Percentiles rank a stretch among this genome's conserved stretches.
phyloP scores from a whole-genome alignment of 2,329 filamentous ascomycete genomes.

The Cercospora sojina region DNA sequence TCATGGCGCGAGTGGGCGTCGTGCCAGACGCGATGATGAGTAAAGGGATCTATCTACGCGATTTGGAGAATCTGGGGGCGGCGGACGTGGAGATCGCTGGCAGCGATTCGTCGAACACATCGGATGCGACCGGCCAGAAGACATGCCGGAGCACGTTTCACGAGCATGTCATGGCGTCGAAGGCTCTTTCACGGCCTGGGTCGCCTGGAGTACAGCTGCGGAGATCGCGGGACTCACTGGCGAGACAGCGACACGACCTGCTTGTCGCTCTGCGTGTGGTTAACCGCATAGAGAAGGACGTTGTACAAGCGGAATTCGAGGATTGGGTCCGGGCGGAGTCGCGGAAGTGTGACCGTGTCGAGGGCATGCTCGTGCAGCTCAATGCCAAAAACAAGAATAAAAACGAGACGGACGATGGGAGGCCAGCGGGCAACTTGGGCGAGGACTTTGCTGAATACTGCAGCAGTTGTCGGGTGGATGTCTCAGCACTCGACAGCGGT shows the following conservation, averaged over 20 bases:
- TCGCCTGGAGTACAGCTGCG: constrained; percentile 57
- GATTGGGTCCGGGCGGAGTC: constrained; percentile 85
- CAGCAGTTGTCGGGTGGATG: constrained; percentile 56
- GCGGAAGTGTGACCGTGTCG: constrained; percentile 66
- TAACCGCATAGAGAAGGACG: constrained; percentile 83
- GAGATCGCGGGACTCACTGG: constrained; percentile 78
- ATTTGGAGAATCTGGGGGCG: constrained; percentile 65
- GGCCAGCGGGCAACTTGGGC: constrained; percentile 45
- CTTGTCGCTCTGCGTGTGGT: constrained; percentile 87
- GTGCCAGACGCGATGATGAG: constrained; percentile 77
- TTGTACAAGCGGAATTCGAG: constrained; percentile 86
- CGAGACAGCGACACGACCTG: constrained; percentile 82
- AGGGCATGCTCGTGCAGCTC: constrained; percentile 47
- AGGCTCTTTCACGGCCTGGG: constrained; percentile 9
- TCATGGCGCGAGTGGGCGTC: constrained; percentile 80
- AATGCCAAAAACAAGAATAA: constrained; percentile 18
- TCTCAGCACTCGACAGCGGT: constrained; percentile 18
- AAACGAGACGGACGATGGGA: background rate
- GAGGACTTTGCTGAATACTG: constrained; percentile 61
- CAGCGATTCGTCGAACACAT: constrained; percentile 2
- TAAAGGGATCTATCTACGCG: constrained; percentile 77
- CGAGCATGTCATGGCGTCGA: constrained; percentile 29
- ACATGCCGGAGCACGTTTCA: constrained; percentile 38
- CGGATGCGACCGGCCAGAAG: constrained; percentile 2
- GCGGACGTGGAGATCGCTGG: constrained; percentile 32